phyloP scores from a whole-genome alignment of 129 eudicot species.

The Ambrosia artemisiifolia region DNA sequence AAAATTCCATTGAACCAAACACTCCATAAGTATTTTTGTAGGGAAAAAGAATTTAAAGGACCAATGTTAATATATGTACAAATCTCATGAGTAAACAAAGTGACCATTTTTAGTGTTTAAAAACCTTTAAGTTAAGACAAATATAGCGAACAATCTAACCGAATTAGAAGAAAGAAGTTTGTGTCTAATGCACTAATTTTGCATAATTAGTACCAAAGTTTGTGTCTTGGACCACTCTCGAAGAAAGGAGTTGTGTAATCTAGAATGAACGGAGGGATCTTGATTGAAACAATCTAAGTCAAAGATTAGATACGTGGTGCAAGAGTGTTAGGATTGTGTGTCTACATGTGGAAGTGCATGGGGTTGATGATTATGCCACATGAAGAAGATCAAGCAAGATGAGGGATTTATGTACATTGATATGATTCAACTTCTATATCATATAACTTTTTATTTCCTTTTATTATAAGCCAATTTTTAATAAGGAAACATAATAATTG shows the following conservation, averaged over 20 bases:
- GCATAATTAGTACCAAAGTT: constrained; percentile 32
- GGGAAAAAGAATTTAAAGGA: no score
- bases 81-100: no score
- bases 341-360: constrained; percentile 39
- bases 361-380: constrained; percentile 35
- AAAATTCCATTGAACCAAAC: no score
- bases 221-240: constrained; percentile 32
- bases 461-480: background rate
- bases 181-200: constrained; percentile 4
- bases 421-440: background rate
- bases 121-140: no score
- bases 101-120: no score
- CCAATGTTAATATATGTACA: no score
- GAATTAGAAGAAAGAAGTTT: no score
- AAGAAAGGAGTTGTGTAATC: constrained; percentile 30
- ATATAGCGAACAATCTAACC: no score
- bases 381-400: constrained; percentile 9
- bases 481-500: background rate
- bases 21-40: no score
- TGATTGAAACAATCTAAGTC: constrained; percentile 21
- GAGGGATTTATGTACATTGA: constrained; percentile 12
- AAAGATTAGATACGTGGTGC: constrained; percentile 27
- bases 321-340: constrained; percentile 30
- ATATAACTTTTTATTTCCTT: constrained; percentile 1
- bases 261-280: constrained; percentile 20